phyloP scores from a whole-genome alignment of 768 basidiomycete genomes.

The Leucocoprinus sp. region DNA sequence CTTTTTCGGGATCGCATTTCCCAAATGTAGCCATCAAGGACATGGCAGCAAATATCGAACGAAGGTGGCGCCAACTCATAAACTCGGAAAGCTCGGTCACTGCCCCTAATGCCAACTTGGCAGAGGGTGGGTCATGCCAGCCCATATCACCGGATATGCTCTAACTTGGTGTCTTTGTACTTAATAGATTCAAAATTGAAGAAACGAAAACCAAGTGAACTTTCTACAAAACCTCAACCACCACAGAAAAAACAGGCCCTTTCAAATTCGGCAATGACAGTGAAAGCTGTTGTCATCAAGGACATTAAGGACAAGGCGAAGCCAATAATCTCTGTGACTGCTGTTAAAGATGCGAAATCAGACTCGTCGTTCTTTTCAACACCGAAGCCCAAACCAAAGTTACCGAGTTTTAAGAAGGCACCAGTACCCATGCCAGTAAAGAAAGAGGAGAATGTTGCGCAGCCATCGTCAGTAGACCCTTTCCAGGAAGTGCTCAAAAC shows the following conservation, averaged over 20 bases:
- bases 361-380: slow-evolving; percentile 87
- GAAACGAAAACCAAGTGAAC: slow-evolving; percentile 67
- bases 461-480: slow-evolving; percentile 70
- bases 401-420: slow-evolving; percentile 84
- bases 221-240: slow-evolving; percentile 39
- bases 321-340: slow-evolving; percentile 18
- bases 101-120: slow-evolving; percentile 34
- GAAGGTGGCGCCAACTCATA: slow-evolving; percentile 68
- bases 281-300: slow-evolving; percentile 42
- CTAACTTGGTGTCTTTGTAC: slow-evolving; percentile 14
- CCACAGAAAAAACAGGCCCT: slow-evolving; percentile 63
- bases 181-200: slow-evolving; percentile 49
- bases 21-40: slow-evolving; percentile 77
- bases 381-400: slow-evolving; percentile 74
- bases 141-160: slow-evolving; percentile 20
- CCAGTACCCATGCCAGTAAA: slow-evolving; percentile 27
- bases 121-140: slow-evolving; percentile 71
- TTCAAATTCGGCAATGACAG: slow-evolving; percentile 27
- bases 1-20: slow-evolving; percentile 25
- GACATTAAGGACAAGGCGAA: slow-evolving; percentile 36
- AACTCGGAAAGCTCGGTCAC: slow-evolving; percentile 33
- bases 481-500: slow-evolving; percentile 78
- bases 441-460: slow-evolving; percentile 63
- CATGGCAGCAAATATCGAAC: slow-evolving; percentile 84
- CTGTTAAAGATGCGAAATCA: slow-evolving; percentile 70